Percentiles rank a stretch among this genome's conserved stretches.
phyloP scores from a whole-genome alignment of 2,329 filamentous ascomycete species.

The Alternaria rosae region DNA sequence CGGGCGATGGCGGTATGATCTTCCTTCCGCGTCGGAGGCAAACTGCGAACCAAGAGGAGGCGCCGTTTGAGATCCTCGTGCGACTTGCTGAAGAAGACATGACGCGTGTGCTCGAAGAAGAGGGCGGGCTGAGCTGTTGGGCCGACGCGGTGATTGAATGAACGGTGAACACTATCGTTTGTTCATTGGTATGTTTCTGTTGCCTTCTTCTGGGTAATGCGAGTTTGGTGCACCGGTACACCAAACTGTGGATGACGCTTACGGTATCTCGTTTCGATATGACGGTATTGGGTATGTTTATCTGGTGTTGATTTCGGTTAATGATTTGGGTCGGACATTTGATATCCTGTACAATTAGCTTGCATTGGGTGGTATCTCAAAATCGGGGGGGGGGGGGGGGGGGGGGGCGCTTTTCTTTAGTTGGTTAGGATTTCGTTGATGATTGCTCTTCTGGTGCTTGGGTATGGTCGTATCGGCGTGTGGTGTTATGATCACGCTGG shows the following conservation, averaged over 20 bases:
- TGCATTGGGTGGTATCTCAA: constrained; percentile 6
- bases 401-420: neutral
- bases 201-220: constrained; percentile 12
- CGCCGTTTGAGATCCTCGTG: constrained; percentile 46
- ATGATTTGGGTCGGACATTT: constrained; percentile 34
- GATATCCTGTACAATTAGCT: constrained; percentile 49
- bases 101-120: constrained; percentile 37
- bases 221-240: constrained; percentile 21
- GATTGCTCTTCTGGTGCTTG: neutral
- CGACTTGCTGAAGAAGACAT: constrained; percentile 46
- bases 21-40: constrained; percentile 43
- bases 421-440: neutral
- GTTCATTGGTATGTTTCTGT: constrained; percentile 4
- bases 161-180: neutral
- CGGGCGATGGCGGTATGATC: constrained; percentile 45
- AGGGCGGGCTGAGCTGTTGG: constrained; percentile 40
- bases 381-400: too few species aligned
- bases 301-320: constrained; percentile 24
- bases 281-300: constrained; percentile 25
- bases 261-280: constrained; percentile 5
- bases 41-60: constrained; percentile 30
- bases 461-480: neutral
- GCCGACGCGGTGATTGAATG: constrained; percentile 37
- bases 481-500: neutral
- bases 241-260: constrained; percentile 20